Conservation (phyloP, 1,284 basidiomycete species). For the Tilletia setariae region DNA sequence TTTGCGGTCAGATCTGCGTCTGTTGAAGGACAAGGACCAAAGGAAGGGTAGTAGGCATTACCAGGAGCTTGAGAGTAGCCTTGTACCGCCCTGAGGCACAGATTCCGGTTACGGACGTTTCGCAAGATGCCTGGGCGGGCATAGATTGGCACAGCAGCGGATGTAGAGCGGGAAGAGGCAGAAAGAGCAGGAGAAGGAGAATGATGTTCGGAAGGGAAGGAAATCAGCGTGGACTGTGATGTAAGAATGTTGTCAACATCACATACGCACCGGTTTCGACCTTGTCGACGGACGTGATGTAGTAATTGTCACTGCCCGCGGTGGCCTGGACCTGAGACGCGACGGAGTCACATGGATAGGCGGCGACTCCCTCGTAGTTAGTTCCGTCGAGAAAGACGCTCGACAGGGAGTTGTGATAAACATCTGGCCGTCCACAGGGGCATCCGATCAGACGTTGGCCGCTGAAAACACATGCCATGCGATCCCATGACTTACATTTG, state of each 20-base stretch:
- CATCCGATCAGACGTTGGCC: not conserved
- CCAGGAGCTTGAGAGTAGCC: slow-evolving; percentile 2
- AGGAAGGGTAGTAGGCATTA: not conserved
- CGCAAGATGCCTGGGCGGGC: not conserved
- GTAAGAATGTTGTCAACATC: too few species aligned
- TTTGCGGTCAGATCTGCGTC: not conserved
- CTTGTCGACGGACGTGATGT: not conserved
- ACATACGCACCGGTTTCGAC: not conserved
- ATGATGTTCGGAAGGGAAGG: not conserved
- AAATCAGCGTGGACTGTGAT: not conserved
- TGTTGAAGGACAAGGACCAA: not conserved
- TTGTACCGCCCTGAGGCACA: slow-evolving; percentile 1
- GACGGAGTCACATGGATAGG: not conserved
- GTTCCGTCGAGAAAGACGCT: not conserved
- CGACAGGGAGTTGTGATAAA: slow-evolving; percentile 2
- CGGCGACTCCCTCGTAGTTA: not conserved
- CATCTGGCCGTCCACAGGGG: not conserved
- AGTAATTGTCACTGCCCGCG: not conserved
- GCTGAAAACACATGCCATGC: not conserved
- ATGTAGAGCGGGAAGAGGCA: not conserved
- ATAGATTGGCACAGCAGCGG: too few species aligned
- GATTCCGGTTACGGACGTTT: not conserved
- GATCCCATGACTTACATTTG: not conserved
- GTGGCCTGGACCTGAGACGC: not conserved
- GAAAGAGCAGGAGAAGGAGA: not conserved